Evolutionary conservation across 2,329 filamentous ascomycete species (phyloP).

Genomic region (Mollisiaceae sp.): DNA sequence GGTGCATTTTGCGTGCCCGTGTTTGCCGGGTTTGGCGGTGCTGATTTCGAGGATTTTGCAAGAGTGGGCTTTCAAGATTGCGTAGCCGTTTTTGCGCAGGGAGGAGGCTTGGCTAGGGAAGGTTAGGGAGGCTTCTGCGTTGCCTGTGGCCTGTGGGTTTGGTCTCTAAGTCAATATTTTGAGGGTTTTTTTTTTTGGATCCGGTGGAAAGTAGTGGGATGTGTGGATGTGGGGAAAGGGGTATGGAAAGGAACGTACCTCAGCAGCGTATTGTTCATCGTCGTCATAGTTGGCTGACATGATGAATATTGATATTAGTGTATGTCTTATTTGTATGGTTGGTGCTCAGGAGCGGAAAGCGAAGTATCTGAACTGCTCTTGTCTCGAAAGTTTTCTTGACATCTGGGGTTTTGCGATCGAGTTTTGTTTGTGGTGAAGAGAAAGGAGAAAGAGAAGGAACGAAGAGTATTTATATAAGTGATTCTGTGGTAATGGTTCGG

Average conservation of each 20-base stretch:
- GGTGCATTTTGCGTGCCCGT: slow-evolving; percentile 18
- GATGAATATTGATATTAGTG: background rate
- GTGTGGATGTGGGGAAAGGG: background rate
- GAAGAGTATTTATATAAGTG: background rate
- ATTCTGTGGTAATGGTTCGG: background rate
- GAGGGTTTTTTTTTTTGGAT: background rate
- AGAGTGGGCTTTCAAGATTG: slow-evolving; percentile 11
- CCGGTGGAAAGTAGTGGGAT: background rate
- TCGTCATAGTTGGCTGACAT: slow-evolving; percentile 1
- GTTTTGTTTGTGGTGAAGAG: background rate
- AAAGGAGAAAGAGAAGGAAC: background rate
- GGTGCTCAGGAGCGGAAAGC: slow-evolving; percentile 7
- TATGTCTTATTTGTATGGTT: slow-evolving; percentile 3
- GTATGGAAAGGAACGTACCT: background rate
- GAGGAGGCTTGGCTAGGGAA: slow-evolving; percentile 17
- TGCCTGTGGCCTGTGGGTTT: background rate
- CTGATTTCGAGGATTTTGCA: slow-evolving; percentile 19
- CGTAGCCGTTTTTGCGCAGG: slow-evolving; percentile 17
- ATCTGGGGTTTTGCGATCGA: slow-evolving; percentile 2
- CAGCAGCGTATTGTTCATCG: slow-evolving; percentile 10
- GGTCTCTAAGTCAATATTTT: too few species aligned
- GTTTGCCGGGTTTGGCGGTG: slow-evolving; percentile 20
- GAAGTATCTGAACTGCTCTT: slow-evolving; percentile 14
- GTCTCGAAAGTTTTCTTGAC: slow-evolving; percentile 10
- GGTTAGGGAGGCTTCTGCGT: slow-evolving; percentile 17